Evolutionary conservation across 805 yeast genomes (phyloP).

Genomic region (Candida adriatica): DNA sequence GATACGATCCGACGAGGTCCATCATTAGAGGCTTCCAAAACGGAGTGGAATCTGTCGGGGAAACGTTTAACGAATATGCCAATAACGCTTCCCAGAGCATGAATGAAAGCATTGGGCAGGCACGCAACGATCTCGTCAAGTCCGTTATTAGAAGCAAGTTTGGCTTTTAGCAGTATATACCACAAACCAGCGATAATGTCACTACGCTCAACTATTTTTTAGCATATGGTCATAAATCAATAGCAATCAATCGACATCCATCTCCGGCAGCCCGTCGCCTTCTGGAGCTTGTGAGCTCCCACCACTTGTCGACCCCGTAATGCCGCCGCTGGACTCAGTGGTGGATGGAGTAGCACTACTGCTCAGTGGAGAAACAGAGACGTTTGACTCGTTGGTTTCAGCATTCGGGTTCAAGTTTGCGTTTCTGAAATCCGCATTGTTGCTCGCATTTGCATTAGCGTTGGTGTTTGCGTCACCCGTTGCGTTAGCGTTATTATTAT

Average conservation of each 20-base stretch:
- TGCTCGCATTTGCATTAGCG: background rate
- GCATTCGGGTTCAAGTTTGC: too few relatives aligned
- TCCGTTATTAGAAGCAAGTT: slow-evolving; percentile 47
- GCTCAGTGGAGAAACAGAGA: too few relatives aligned
- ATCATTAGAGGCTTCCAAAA: slow-evolving; percentile 39
- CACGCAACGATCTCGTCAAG: slow-evolving; percentile 42
- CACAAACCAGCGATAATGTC: background rate
- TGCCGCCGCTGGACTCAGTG: background rate
- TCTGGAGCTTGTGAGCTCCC: too few relatives aligned
- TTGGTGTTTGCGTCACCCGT: too few relatives aligned
- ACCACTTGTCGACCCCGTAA: background rate
- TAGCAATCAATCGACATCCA: background rate
- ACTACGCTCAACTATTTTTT: too few relatives aligned
- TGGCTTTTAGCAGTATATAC: slow-evolving; percentile 34
- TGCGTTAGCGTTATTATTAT: too few relatives aligned
- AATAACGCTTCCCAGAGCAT: slow-evolving; percentile 44
- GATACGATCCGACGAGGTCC: slow-evolving; percentile 35
- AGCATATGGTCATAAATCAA: too few relatives aligned
- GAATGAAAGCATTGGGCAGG: slow-evolving; percentile 43
- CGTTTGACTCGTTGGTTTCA: too few relatives aligned
- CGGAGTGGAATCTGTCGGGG: slow-evolving; percentile 48
- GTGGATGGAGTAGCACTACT: too few relatives aligned
- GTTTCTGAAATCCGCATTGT: too few relatives aligned
- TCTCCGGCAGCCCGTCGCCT: background rate
- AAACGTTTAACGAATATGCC: slow-evolving; percentile 51